Base-by-base conservation (phyloP, 352 stramenopile genomes). In the Phytophthora pini region DNA sequence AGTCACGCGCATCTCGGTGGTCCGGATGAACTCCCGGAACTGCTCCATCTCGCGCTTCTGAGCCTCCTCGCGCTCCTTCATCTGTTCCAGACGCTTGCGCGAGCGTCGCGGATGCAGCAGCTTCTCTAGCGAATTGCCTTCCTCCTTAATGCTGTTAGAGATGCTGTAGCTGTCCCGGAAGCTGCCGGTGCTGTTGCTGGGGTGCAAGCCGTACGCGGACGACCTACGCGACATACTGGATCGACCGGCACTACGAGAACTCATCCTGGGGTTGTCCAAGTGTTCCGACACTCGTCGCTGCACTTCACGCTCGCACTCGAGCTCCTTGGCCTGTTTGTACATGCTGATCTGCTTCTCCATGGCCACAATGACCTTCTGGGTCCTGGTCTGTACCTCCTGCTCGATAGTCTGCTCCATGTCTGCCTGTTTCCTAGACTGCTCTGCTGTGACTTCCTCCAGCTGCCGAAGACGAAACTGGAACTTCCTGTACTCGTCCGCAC, bases 301-400 rank as follows among this genome's bases (percentile, higher is more conserved):
- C 56, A 95, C 79, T 77, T 94, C 87, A 6, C 82, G 79, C 71
- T 95, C 87, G 55, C 74, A 76, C 45, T 94, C 87, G 38, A 91
- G 65, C 56, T 93, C 87, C 61, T 93, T 93, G 8, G 81, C 85
- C 64, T 93, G 85, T 64, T 89, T 91, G 68, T 94, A 93, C 79
- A 93, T 92, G 43, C 74, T 81, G 56, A 95, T 89, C 68, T 93
- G 90, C 69, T 90, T 88, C 61, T 95, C 80, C 78, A 93, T 92
- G 36, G 82, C 75, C 44, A 88, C 80, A 0, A 91, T 64, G 10
- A 92, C 78, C 45, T 90, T 88, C 22, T 76, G 73, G 12, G 84
- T 94, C 40, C 85, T 80, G 11, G 48, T 32, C 51, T 82, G 65
- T 47, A 95, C 87, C 52, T 95, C 82, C 50, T 71, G 72, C 62